phyloP scores from a whole-genome alignment of 768 basidiomycete genomes.

The Fibroporia radiculosa region DNA sequence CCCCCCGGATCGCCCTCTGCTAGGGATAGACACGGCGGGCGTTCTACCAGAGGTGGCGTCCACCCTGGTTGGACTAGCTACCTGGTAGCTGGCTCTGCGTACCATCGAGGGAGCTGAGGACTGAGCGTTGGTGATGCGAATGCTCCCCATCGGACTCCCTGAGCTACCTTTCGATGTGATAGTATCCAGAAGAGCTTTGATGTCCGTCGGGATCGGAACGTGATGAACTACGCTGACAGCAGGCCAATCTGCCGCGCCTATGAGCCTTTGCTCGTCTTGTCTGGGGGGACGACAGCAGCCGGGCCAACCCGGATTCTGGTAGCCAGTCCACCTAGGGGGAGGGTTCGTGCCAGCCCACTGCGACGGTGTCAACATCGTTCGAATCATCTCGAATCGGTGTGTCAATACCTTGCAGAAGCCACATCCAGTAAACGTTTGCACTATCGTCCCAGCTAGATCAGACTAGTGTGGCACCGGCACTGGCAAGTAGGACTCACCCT shows the following conservation, averaged over 20 bases:
- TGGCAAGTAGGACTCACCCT: conserved; percentile 43
- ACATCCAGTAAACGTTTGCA: conserved; percentile 78
- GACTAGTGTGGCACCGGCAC: conserved; percentile 12
- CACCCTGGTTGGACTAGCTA: conserved; percentile 14
- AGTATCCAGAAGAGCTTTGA: conserved; percentile 60
- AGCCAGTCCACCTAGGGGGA: conserved; percentile 44
- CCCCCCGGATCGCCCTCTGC: conserved; percentile 43
- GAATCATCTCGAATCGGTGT: conserved; percentile 6
- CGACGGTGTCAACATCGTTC: conserved; percentile 17
- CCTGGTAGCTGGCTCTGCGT: conserved; percentile 17
- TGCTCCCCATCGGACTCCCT: conserved; percentile 9
- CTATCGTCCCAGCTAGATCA: conserved; percentile 27
- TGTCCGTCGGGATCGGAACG: conserved; percentile 63
- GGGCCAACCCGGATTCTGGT: conserved; percentile 76
- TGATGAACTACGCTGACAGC: conserved; percentile 71
- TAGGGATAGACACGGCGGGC: conserved; percentile 24
- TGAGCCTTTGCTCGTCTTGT: conserved; percentile 47
- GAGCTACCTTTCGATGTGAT: conserved; percentile 26
- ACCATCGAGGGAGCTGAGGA: conserved; percentile 17
- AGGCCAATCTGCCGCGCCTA: conserved; percentile 73
- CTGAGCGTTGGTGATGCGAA: conserved; percentile 9
- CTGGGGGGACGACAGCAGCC: conserved; percentile 81
- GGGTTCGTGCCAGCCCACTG: conserved; percentile 70
- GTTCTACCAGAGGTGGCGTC: conserved; percentile 14
- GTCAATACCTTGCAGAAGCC: conserved; percentile 80